Conservation (phyloP, 1,284 basidiomycete species). For the Ustanciosporium gigantosporum region DNA sequence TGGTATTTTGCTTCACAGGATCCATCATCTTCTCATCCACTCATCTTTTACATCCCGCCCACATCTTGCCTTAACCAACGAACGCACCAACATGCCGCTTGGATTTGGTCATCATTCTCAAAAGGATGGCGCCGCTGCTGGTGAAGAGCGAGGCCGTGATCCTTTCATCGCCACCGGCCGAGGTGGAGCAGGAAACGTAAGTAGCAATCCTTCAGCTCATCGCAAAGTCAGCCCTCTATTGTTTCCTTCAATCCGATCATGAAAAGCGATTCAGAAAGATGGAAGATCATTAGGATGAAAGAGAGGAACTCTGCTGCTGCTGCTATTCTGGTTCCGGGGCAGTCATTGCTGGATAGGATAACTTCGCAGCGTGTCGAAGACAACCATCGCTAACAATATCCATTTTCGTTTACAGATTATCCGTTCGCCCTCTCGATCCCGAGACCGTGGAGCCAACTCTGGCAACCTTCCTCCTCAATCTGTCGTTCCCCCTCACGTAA, state of each 20-base stretch:
- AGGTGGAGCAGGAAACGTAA: conserved; percentile 55
- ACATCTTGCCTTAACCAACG: neutral
- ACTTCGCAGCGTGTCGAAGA: too few species aligned
- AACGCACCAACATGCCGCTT: conserved; percentile 23
- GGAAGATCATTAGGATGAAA: neutral
- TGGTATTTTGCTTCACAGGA: neutral
- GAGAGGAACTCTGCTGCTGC: neutral
- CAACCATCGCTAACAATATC: too few species aligned
- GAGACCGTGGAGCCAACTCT: conserved; percentile 24
- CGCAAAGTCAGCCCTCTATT: too few species aligned
- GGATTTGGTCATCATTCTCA: conserved; percentile 42
- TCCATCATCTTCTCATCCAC: neutral
- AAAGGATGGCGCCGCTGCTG: conserved; percentile 12
- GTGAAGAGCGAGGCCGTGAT: conserved; percentile 45
- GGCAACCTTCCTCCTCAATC: conserved; percentile 10
- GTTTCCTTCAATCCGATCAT: too few species aligned
- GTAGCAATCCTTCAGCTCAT: too few species aligned
- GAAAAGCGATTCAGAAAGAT: too few species aligned
- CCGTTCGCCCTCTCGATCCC: conserved; percentile 39
- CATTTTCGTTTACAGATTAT: conserved; percentile 26
- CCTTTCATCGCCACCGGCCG: conserved; percentile 50
- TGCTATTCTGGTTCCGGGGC: neutral
- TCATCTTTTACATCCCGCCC: conserved; percentile 1
- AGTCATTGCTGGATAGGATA: too few species aligned
- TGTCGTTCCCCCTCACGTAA: conserved; percentile 28